A percentile compares a stretch with the other conserved stretches of the same genome.
phyloP scores from a whole-genome alignment of 129 eudicot genomes.

The Artemisia argyi region DNA sequence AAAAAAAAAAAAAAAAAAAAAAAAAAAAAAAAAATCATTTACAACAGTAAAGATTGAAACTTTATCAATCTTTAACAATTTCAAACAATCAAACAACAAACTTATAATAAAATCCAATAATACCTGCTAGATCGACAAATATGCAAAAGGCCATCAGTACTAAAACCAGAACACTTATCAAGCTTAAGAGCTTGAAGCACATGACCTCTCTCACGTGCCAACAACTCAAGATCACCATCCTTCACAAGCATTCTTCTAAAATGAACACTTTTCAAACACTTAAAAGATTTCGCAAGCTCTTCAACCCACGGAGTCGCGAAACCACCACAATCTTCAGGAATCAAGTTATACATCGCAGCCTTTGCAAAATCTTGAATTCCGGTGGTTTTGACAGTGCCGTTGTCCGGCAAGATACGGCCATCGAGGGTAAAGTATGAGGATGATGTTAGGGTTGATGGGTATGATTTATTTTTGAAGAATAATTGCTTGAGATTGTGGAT shows the following conservation, averaged over 20 bases:
- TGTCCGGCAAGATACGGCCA: no score
- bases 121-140: constrained; percentile 69
- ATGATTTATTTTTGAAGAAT: no score
- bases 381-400: no score
- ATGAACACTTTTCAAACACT: constrained; percentile 55
- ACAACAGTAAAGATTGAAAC: constrained; percentile 9
- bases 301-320: constrained; percentile 76
- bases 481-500: no score
- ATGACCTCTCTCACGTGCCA: constrained; percentile 52
- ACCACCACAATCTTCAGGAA: constrained; percentile 92
- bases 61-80: not conserved
- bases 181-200: constrained; percentile 62
- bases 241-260: constrained; percentile 77
- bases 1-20: no score
- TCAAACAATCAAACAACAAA: not conserved
- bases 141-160: constrained; percentile 67
- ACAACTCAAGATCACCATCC: constrained; percentile 60
- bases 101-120: not conserved
- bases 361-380: constrained; percentile 30
- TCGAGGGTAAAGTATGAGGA: no score
- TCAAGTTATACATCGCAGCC: constrained; percentile 83
- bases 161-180: constrained; percentile 77
- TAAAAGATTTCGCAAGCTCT: constrained; percentile 48
- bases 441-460: no score
- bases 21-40: no score